phyloP scores from a whole-genome alignment of 1,284 basidiomycete genomes.

The Sanghuangporus weigelae region DNA sequence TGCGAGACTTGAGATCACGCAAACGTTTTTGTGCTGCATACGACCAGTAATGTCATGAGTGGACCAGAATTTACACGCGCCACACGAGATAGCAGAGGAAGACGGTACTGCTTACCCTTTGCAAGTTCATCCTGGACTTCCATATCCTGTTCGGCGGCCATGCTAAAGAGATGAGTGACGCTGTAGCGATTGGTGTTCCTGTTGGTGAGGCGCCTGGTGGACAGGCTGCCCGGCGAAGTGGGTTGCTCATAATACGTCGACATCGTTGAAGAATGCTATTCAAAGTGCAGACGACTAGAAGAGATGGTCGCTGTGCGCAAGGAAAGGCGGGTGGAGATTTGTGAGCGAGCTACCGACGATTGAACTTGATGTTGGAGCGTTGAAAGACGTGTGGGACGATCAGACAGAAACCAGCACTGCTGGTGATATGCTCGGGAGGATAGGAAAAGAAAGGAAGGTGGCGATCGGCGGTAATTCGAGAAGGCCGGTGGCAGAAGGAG shows the following conservation, averaged over 20 bases:
- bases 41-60: not conserved
- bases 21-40: constrained; percentile 87
- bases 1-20: constrained; percentile 93
- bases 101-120: constrained; percentile 59
- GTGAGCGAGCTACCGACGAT: not conserved
- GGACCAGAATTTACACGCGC: not conserved
- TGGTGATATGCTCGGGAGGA: constrained; percentile 1
- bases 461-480: constrained; percentile 5
- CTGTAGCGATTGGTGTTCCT: constrained; percentile 95
- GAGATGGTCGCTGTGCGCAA: not conserved
- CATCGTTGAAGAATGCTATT: constrained; percentile 6
- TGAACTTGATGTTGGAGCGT: not conserved
- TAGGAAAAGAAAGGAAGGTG: constrained; percentile 1
- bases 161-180: constrained; percentile 93
- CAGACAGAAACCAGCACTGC: constrained; percentile 12
- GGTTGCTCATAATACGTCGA: constrained; percentile 57
- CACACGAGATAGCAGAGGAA: not conserved
- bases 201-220: constrained; percentile 72
- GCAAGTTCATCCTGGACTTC: constrained; percentile 98
- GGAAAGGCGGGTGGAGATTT: not conserved
- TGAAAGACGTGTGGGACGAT: not conserved
- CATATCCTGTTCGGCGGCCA: constrained; percentile 98
- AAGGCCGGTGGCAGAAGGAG: not conserved
- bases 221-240: constrained; percentile 56
- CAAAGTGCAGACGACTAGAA: not conserved